Percentiles rank a stretch among this genome's conserved stretches.
Evolutionary conservation across 202 grass and related monocot species (phyloP).

Genomic region (Zoysia matrella): DNA sequence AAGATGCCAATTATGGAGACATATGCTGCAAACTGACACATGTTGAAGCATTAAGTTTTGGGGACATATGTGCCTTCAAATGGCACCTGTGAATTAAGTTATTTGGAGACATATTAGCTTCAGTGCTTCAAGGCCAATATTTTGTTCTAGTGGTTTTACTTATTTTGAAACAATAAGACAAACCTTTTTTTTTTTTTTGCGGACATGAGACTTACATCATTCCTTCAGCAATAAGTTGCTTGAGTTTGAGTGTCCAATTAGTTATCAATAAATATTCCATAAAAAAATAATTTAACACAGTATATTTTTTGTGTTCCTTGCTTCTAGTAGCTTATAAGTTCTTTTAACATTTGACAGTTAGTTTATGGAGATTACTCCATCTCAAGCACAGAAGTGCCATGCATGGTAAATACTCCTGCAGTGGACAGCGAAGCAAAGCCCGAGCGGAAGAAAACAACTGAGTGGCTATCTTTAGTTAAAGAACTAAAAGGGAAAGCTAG

Average conservation of each 20-base stretch:
- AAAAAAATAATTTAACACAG: not conserved
- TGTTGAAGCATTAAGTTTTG: too few relatives aligned
- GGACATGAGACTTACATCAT: not conserved
- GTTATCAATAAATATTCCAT: not conserved
- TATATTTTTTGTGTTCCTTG: slow-evolving; percentile 7
- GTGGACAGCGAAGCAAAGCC: slow-evolving; percentile 79
- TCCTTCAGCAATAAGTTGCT: not conserved
- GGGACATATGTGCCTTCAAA: too few relatives aligned
- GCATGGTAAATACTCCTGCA: slow-evolving; percentile 71
- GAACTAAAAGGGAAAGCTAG: slow-evolving; percentile 80
- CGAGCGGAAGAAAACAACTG: slow-evolving; percentile 71
- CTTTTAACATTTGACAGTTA: slow-evolving; percentile 59
- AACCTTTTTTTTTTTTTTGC: not conserved
- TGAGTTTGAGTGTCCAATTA: not conserved
- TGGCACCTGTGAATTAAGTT: too few relatives aligned
- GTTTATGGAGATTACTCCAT: slow-evolving; percentile 79
- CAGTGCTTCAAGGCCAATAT: not conserved
- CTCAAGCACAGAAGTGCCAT: slow-evolving; percentile 65
- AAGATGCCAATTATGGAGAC: too few relatives aligned
- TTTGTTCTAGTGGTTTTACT: not conserved
- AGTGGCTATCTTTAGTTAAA: slow-evolving; percentile 68
- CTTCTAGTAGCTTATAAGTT: slow-evolving; percentile 25
- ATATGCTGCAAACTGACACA: too few relatives aligned
- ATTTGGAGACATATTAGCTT: too few relatives aligned
- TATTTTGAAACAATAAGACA: not conserved